phyloP scores from a whole-genome alignment of 352 stramenopile genomes.

The Pythium plurisporium region DNA sequence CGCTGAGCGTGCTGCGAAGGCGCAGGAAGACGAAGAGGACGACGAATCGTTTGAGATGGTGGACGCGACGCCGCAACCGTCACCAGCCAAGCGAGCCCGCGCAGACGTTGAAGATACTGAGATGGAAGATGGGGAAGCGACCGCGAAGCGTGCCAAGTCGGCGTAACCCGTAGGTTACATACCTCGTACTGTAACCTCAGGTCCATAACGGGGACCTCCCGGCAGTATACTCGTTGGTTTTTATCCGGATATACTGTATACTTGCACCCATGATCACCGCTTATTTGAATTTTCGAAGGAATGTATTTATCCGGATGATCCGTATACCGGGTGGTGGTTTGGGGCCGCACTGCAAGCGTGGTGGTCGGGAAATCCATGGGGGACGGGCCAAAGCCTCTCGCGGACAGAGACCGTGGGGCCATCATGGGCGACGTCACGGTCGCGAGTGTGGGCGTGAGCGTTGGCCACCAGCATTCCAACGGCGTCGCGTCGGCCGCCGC shows the following conservation, averaged over 20 bases:
- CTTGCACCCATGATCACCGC: neutral
- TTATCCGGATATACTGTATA: constrained; percentile 18
- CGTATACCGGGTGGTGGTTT: constrained; percentile 11
- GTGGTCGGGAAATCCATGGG: constrained; percentile 15
- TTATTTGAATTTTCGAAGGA: constrained; percentile 10
- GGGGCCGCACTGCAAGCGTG: neutral
- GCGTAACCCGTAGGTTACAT: constrained; percentile 7
- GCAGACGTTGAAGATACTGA: constrained; percentile 8
- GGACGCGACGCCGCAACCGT: neutral
- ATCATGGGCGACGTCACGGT: constrained; percentile 21
- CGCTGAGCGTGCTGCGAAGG: constrained; percentile 26
- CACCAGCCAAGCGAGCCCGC: constrained; percentile 7
- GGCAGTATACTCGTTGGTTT: neutral
- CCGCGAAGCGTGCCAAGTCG: constrained; percentile 13
- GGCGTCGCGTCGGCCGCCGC: neutral
- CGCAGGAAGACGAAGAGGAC: constrained; percentile 32
- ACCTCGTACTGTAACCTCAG: neutral
- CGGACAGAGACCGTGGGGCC: neutral
- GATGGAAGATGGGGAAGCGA: neutral
- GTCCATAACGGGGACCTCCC: neutral
- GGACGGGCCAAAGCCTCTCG: neutral
- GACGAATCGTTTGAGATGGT: constrained; percentile 38
- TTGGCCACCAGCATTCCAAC: neutral
- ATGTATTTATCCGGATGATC: constrained; percentile 6
- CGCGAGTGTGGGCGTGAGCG: constrained; percentile 1